Conservation (phyloP, 176 grass and related monocot genomes). For the Calamus simplicifolius region DNA sequence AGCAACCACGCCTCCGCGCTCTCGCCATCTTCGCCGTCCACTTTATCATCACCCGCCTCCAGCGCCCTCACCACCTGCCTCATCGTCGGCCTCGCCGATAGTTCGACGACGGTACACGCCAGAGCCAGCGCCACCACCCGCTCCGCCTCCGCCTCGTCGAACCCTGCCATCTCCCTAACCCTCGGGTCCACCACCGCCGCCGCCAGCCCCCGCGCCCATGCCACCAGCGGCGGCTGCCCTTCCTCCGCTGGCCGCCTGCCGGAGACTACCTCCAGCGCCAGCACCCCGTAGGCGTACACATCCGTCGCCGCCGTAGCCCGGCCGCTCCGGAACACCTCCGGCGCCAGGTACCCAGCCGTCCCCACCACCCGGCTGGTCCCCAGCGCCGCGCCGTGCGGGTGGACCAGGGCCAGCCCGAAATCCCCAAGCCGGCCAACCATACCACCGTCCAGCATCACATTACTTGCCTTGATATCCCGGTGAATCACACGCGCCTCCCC, state of each 20-base stretch:
- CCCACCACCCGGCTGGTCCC: slow-evolving; percentile 12
- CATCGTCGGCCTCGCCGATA: slow-evolving; percentile 2
- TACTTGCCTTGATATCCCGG: slow-evolving; percentile 17
- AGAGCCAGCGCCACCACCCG: slow-evolving; percentile 2
- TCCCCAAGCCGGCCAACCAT: slow-evolving; percentile 13
- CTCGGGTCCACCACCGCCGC: background rate
- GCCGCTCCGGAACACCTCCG: slow-evolving; percentile 9
- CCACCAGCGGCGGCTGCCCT: slow-evolving; percentile 15
- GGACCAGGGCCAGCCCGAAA: slow-evolving; percentile 8
- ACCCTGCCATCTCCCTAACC: background rate
- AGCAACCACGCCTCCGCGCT: background rate
- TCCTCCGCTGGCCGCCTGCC: slow-evolving; percentile 2
- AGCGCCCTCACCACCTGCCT: slow-evolving; percentile 4
- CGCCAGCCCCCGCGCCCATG: slow-evolving; percentile 1
- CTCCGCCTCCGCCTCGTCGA: background rate
- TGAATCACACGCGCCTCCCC: slow-evolving; percentile 16
- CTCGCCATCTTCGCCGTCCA: background rate
- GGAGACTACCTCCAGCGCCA: slow-evolving; percentile 13
- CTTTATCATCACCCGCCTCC: background rate
- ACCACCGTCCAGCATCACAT: slow-evolving; percentile 11
- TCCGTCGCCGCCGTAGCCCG: slow-evolving; percentile 4
- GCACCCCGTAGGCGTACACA: slow-evolving; percentile 12
- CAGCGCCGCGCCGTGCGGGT: background rate
- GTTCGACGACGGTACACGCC: background rate
- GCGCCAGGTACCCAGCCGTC: slow-evolving; percentile 11